Evolutionary conservation across 306 rosid species (phyloP), one percentile per base, ranked within the genome.

Genomic region (Ziziphus jujuba): DNA sequence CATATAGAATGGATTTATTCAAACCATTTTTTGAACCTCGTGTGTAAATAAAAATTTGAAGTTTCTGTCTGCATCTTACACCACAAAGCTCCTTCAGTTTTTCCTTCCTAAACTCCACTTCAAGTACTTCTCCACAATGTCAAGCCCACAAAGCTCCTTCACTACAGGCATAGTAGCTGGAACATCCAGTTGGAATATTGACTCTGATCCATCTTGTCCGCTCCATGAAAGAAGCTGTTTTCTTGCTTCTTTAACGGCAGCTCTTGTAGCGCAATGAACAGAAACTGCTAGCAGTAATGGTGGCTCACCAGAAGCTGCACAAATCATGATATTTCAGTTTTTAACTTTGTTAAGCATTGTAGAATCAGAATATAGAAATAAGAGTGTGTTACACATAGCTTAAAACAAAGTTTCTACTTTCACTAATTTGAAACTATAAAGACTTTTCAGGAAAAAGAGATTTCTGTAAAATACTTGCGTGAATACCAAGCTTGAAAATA

Each of bases 301-400:
- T 0, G 98, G 97, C 75, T 93, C 98, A 0, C 98, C 98, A 51
- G 98, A 93, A 77, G 97, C 98, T 93, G 87, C 84, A 77, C 16
- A 54, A 75, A 74, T 40, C 59, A 33, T 47, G 22, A 58, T 21
- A 24, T 52, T 45, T 79, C 31, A 2, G 66, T n/a, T n/a, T 34
- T 38, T 50, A 36, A 20, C 21, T 54, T 38, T 66, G 40, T 34
- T 24, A 33, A 13, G 40, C 25, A 31, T 35, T 17, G 31, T 56
- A 33, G 6, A 8, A 25, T 14, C 7, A 50, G 51, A 47, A 11
- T 3, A 47, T 11, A 47, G 51, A 47, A 4, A 47, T 11, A 47
- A 47, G 48, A 19, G 19, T 66, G 13, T 51, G 33, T 54, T 28
- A 1, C 33, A 28, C 33, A 28, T 28, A 28, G 33, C 33, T 28